Evolutionary conservation across 148 eudicot species (phyloP), one percentile per base, ranked within the genome.

Genomic region (Polygonum aviculare): DNA sequence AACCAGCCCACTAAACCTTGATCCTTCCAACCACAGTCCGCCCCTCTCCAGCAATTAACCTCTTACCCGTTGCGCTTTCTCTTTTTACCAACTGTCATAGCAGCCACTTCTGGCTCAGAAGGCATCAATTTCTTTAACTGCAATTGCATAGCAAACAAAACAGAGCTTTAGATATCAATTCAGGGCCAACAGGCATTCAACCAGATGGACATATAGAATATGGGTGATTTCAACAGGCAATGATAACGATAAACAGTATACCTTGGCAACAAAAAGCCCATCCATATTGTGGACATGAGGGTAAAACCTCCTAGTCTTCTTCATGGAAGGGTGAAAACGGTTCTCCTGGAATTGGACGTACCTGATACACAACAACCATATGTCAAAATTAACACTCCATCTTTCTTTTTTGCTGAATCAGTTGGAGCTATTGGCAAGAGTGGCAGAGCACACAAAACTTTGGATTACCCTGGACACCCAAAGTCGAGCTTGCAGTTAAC

Each of bases 191-290:
- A 57, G 1, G 35, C 48, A 70, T 15, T 7, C 15, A 70, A 6
- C 39, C 1, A 70, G 5, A 70, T 8, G 9, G 11, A 44, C 7
- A 44, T 44, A 8, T 6, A 6, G 47, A 44, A 26, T 26, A 26
- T 44, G 47, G 47, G 47, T 44, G 47, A 44, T 44, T 44, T 44
- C 9, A 44, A 44, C 9, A 7, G 47, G 9, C 8, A 44, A 44
- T 7, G 7, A 44, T 0, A 44, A 12, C 26, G 31, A 39, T 44
- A 14, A 9, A 73, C 16, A 48, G 6, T 54, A 54, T 82, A 94
- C 98, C 97, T 94, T 94, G 3, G 98, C 97, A 72, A 94, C 98
- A 81, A 90, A 94, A 75, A 94, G 90, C 1, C 98, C 98, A 83
- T 94, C 98, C 97, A 94, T 87, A 83, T 92, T 94, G 81, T 89